phyloP scores from a whole-genome alignment of 371 early-diverging fungal species.

The Sporodiniella umbellata region DNA sequence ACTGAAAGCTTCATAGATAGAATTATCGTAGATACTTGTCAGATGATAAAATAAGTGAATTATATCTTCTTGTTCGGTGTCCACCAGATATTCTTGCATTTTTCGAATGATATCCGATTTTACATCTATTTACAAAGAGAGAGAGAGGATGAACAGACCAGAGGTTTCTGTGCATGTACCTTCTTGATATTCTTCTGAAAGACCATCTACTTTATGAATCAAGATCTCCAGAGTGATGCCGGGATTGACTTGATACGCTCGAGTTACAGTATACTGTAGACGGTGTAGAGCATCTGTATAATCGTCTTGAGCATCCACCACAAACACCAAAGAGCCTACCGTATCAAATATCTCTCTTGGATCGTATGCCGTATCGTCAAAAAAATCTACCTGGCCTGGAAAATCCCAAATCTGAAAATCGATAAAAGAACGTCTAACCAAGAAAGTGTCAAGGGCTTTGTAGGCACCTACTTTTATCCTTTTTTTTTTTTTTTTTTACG shows the following conservation, averaged over 20 bases:
- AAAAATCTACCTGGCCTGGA: slow-evolving; percentile 87
- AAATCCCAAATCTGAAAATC: slow-evolving; percentile 93
- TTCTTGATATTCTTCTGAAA: slow-evolving; percentile 91
- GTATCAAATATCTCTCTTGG: slow-evolving; percentile 73
- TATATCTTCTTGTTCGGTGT: slow-evolving; percentile 79
- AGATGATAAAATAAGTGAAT: slow-evolving; percentile 80
- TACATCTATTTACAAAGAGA: too few relatives aligned
- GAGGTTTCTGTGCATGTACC: slow-evolving; percentile 55
- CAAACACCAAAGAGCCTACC: slow-evolving; percentile 84
- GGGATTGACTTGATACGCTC: slow-evolving; percentile 78
- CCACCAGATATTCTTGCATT: slow-evolving; percentile 81
- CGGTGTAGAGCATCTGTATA: slow-evolving; percentile 76
- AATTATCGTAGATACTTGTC: slow-evolving; percentile 93
- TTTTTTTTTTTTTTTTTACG: slow-evolving; percentile 42
- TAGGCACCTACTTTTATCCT: too few relatives aligned
- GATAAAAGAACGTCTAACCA: slow-evolving; percentile 76
- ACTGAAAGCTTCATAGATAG: slow-evolving; percentile 93
- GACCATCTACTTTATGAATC: slow-evolving; percentile 94
- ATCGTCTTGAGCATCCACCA: slow-evolving; percentile 95
- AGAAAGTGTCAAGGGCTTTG: too few relatives aligned
- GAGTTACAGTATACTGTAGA: slow-evolving; percentile 72
- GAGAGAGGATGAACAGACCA: too few relatives aligned
- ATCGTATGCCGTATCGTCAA: slow-evolving; percentile 68
- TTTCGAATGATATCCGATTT: slow-evolving; percentile 90
- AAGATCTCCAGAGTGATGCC: slow-evolving; percentile 88